A percentile compares a stretch with the other conserved stretches of the same genome.
Conservation (phyloP, 2,329 filamentous ascomycete species). For the Fusarium annulatum region DNA sequence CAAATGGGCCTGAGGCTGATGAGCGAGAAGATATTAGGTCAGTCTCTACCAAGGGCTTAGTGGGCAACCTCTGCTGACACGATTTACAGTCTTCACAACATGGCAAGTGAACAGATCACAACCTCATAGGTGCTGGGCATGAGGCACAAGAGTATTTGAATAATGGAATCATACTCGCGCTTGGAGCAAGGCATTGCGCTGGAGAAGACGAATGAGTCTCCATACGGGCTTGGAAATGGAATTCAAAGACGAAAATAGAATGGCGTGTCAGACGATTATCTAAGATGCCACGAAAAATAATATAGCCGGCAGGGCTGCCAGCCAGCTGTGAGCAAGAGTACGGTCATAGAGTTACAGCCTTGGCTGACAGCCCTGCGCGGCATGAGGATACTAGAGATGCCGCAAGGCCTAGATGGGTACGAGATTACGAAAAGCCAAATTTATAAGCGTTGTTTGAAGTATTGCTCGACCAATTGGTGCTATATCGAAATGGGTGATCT, state of each 20-base stretch:
- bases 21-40: slow-evolving; percentile 32
- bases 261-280: slow-evolving; percentile 64
- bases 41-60: background rate
- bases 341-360: slow-evolving; percentile 66
- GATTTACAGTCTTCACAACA: slow-evolving; percentile 16
- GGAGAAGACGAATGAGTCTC: slow-evolving; percentile 76
- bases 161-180: slow-evolving; percentile 73
- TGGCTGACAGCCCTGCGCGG: slow-evolving; percentile 71
- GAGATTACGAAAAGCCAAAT: slow-evolving; percentile 27
- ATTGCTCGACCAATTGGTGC: slow-evolving; percentile 6
- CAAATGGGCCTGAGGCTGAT: slow-evolving; percentile 18
- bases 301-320: slow-evolving; percentile 69
- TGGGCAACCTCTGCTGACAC: background rate
- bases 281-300: slow-evolving; percentile 67
- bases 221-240: slow-evolving; percentile 74
- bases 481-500: background rate
- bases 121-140: slow-evolving; percentile 69
- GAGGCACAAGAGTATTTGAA: slow-evolving; percentile 72
- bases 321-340: slow-evolving; percentile 66
- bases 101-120: slow-evolving; percentile 50
- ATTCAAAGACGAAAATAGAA: slow-evolving; percentile 65
- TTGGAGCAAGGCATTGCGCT: slow-evolving; percentile 75
- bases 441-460: slow-evolving; percentile 20
- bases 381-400: slow-evolving; percentile 67
- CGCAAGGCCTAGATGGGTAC: slow-evolving; percentile 74